Conservation (phyloP, 331 rosid genomes). For the Malus hybrid region DNA sequence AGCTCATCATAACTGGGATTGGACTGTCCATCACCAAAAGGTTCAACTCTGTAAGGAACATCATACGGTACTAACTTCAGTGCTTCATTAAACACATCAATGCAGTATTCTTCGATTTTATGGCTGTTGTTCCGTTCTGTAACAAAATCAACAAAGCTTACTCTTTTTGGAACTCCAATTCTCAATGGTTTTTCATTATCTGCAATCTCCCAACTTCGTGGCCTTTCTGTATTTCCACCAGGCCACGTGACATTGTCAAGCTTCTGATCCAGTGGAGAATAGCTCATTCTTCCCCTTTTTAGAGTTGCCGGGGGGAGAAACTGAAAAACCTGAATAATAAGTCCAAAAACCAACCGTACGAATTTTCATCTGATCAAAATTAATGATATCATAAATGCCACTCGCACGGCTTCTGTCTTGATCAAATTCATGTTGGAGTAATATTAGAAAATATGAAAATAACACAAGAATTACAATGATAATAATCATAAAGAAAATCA, state of each 20-base stretch:
- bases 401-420: slow-evolving; percentile 38
- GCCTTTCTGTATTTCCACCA: slow-evolving; percentile 59
- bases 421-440: slow-evolving; percentile 23
- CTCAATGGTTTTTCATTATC: slow-evolving; percentile 56
- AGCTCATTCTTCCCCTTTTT: slow-evolving; percentile 10
- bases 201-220: slow-evolving; percentile 92
- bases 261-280: slow-evolving; percentile 34
- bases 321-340: slow-evolving; percentile 53
- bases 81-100: slow-evolving; percentile 69
- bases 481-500: too few species aligned
- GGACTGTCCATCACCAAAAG: slow-evolving; percentile 62
- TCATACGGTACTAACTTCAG: slow-evolving; percentile 56
- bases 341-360: slow-evolving; percentile 70
- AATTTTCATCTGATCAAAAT: slow-evolving; percentile 38
- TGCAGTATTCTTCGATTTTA: slow-evolving; percentile 56
- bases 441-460: too few species aligned
- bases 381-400: slow-evolving; percentile 68
- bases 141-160: slow-evolving; percentile 76
- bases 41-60: slow-evolving; percentile 56
- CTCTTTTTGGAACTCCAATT: slow-evolving; percentile 80
- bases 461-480: too few species aligned
- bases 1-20: slow-evolving; percentile 71
- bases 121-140: slow-evolving; percentile 35
- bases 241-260: slow-evolving; percentile 75
- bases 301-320: slow-evolving; percentile 46